Percentiles rank a stretch among this genome's conserved stretches.
phyloP scores from a whole-genome alignment of 495 filamentous ascomycete species.

The Cercophora newfieldiana region DNA sequence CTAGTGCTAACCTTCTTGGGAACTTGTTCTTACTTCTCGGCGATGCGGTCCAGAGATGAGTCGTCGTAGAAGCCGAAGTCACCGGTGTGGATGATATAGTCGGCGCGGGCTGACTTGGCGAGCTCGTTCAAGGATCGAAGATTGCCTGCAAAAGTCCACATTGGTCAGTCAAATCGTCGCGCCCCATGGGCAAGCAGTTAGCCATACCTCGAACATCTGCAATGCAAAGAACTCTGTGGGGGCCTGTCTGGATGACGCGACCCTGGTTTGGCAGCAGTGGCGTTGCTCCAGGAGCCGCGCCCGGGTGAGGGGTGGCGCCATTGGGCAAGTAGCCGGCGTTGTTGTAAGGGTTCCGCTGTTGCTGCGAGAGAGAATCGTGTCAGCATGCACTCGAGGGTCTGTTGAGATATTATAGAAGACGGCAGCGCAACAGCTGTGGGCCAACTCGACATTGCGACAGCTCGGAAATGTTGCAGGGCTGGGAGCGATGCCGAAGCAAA shows the following conservation, averaged over 20 bases:
- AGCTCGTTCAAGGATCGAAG: conserved; percentile 94
- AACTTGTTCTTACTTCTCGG: conserved; percentile 80
- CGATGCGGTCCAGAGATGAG: conserved; percentile 92
- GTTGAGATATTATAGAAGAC: conserved; percentile 1
- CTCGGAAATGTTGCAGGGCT: not conserved
- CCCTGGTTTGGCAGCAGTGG: conserved; percentile 60
- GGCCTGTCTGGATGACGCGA: conserved; percentile 78
- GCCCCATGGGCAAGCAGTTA: conserved; percentile 12
- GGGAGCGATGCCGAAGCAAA: not conserved
- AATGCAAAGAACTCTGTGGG: conserved; percentile 86
- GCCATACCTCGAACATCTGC: conserved; percentile 91
- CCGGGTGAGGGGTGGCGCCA: conserved; percentile 49
- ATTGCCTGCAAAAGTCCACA: conserved; percentile 63
- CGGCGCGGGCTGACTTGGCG: conserved; percentile 86
- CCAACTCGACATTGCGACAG: not conserved
- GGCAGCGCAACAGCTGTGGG: not conserved
- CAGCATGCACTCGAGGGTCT: too few relatives aligned
- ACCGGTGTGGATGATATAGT: conserved; percentile 97
- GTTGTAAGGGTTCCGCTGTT: conserved; percentile 44
- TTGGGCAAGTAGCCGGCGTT: conserved; percentile 54
- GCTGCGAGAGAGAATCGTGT: conserved; percentile 33
- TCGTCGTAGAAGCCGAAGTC: conserved; percentile 99
- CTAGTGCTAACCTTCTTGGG: not conserved
- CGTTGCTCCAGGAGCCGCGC: conserved; percentile 51
- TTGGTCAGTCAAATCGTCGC: conserved; percentile 16